Conservation (phyloP, 2,329 filamentous ascomycete genomes). For the Calonectria ilicicola region DNA sequence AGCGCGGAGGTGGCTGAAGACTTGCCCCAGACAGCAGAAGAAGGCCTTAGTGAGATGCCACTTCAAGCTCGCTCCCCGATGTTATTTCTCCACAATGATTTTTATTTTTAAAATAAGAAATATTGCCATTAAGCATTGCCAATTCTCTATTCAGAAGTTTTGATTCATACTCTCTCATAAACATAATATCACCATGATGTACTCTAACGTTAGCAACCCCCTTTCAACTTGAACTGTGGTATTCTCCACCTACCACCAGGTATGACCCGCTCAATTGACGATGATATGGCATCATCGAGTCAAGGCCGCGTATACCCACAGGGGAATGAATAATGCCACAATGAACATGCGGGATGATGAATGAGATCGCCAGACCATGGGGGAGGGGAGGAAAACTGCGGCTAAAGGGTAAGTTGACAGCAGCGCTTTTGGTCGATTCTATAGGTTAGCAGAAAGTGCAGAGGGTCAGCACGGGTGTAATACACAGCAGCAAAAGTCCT, state of each 20-base stretch:
- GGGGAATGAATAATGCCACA: slow-evolving; percentile 1
- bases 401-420: neutral
- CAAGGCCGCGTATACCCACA: slow-evolving; percentile 1
- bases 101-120: neutral
- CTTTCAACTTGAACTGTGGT: neutral
- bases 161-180: neutral
- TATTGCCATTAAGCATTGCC: neutral
- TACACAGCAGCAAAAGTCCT: neutral
- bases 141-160: neutral
- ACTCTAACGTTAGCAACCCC: neutral
- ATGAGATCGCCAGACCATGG: neutral
- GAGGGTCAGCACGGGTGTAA: neutral
- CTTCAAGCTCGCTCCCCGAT: neutral
- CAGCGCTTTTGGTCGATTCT: neutral
- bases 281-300: neutral
- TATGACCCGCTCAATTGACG: neutral
- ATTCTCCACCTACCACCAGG: neutral
- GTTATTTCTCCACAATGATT: neutral
- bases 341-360: neutral
- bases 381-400: neutral
- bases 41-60: neutral
- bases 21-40: neutral
- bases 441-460: neutral
- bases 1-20: neutral
- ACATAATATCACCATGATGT: neutral